Base-by-base conservation (phyloP, 192 early-diverging fungal species). In the Spizellomyces sp. region DNA sequence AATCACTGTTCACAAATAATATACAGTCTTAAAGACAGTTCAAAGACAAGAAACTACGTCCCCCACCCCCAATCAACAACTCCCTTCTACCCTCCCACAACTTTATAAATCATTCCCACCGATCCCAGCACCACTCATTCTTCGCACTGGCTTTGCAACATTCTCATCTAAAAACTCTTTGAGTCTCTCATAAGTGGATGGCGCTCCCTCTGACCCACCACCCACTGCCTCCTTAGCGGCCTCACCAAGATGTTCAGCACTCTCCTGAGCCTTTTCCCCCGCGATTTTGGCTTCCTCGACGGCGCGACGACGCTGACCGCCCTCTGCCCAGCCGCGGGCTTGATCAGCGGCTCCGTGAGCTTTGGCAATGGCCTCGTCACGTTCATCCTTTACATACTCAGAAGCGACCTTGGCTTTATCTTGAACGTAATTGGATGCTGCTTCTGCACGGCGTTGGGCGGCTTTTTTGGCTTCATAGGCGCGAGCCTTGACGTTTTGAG, bases 61-160 rank as follows among this genome's bases (percentile, higher is more conserved):
- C 27, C 27, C 27, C n/a, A n/a, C n/a, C n/a, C 27, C 27, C 27
- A 36, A 36, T 3, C n/a, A n/a, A 3, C 27, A 36, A 3, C 27
- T 36, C 14, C 17, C 50, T 2, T 12, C 50, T 54, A n/a, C 17
- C n/a, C 50, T 54, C 17, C 50, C 50, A 54, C 50, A 12, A 54
- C 50, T n/a, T 54, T 54, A n/a, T 54, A 54, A 54, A n/a, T 54
- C 12, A n/a, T 54, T 54, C 50, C 17, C 17, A 54, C 50, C 50
- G 4, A n/a, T 54, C 50, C 17, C 50, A n/a, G 50, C 17, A 0
- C 12, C 50, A 54, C 50, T 54, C 17, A 54, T 54, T 54, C 50
- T 54, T 54, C 17, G 17, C 50, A 54, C 50, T 54, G 50, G 12
- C 14, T n/a, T 19, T n/a, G 17, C 17, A 54, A 54, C 17, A 54